Base-by-base conservation (phyloP, 495 filamentous ascomycete genomes). In the Penicillium goetzii region DNA sequence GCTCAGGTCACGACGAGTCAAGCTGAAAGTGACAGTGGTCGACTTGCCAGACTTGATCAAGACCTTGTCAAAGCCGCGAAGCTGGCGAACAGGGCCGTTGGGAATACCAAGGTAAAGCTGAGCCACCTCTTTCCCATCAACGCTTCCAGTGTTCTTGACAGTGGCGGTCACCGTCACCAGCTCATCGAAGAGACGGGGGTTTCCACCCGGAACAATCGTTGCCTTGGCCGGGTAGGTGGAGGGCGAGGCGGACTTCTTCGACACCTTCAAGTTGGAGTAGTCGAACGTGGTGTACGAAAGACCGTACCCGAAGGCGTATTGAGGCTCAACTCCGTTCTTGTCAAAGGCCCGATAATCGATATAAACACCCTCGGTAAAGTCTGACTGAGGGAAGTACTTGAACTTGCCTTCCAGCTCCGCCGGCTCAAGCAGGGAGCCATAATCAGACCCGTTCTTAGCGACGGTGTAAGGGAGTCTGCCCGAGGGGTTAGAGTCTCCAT, bases 381-480 rank as follows among this genome's bases (percentile, higher is more conserved):
- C 75, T n/a, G 80, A 79, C 66, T 90, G 86, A 1, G 92, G 92
- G 9, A 87, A 79, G 25, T 87, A 69, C 30, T 78, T 82, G 64
- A 90, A 92, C 4, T 56, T 51, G 12, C 63, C 65, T 23, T 63
- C 54, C 0, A 69, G 69, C 47, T 68, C 88, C 0, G 86, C 82
- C 3, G 83, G 83, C 45, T 88, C 80, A 17, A 88, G 67, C 0
- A 88, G 61, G 19, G 85, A 85, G 52, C 85, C 80, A 59, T 85
- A 77, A 3, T 91, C 84, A 56, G 87, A 71, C 0, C 84, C 88
- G 85, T 86, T 81, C 61, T 89, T 91, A 17, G 85, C 91, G 62
- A 93, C 85, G 2, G 91, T 93, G 74, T 89, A 93, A 0, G 90
- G 89, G 0, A 93, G 76, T 33, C 84, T 85, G 26, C 90, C 92